Evolutionary conservation across 352 stramenopile species (phyloP), one percentile per base, ranked within the genome.

Genomic region (Achlya hypogyna): DNA sequence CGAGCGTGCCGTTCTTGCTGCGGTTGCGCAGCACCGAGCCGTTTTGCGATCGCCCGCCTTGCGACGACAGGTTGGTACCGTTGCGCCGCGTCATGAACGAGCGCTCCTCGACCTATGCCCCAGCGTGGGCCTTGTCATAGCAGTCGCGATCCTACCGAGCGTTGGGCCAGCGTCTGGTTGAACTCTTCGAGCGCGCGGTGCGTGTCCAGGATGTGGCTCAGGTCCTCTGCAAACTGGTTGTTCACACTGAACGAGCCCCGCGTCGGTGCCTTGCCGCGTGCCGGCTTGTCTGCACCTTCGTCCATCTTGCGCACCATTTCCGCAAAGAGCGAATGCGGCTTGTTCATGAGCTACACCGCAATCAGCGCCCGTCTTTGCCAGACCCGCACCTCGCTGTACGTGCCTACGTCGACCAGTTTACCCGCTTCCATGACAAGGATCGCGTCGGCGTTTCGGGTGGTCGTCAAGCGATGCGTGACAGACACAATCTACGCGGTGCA

Each of bases 381-480:
- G 34, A 14, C 6, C 6, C 14, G 6, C 34, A 42, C 34, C 34
- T 69, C 63, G 51, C 65, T 38, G 63, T 69, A 69, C 20, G 63
- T 69, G 27, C 63, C 63, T 1, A 29, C 31, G 28, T 69, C 63
- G 20, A 65, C 38, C 18, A 69, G 23, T 20, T 31, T 31, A 32
- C 63, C 63, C 18, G 25, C 29, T 10, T 64, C 27, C 54, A 69
- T 63, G 32, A 69, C 63, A 5, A 69, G 29, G 34, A 69, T 65
- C 38, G 40, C 38, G 34, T 69, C 63, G 12, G 63, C 63, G 8
- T 62, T 52, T 1, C 51, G 35, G 5, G 63, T 64, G 27, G 63
- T 69, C 38, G 51, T 47, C 31, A 69, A 28, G 5, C 63, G 63
- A 54, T 69, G 63, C 9, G 63, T 69, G 1, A 69, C 54, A 25